Evolutionary conservation across 1,284 basidiomycete species (phyloP).

Genomic region (Sporisorium exsertum): DNA sequence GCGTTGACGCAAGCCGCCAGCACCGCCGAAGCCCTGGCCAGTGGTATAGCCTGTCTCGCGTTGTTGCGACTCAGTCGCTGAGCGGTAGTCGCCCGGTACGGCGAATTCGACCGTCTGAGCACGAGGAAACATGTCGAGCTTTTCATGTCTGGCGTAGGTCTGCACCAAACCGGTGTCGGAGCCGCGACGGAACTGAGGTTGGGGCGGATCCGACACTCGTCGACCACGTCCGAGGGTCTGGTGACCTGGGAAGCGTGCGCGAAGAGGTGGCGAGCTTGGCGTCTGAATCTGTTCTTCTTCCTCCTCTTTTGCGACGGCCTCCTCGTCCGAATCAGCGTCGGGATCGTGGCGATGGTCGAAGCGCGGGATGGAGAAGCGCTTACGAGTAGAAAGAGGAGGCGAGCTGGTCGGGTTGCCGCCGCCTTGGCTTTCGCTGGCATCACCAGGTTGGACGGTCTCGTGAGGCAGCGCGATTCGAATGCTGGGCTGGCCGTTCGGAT

Average conservation of each 20-base stretch:
- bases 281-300: not conserved
- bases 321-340: conserved; percentile 37
- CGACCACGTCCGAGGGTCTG: conserved; percentile 21
- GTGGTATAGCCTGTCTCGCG: conserved; percentile 33
- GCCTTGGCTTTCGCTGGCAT: not conserved
- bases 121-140: conserved; percentile 71
- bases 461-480: conserved; percentile 46
- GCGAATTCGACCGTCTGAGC: conserved; percentile 75
- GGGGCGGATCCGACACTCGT: conserved; percentile 51
- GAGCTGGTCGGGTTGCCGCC: not conserved
- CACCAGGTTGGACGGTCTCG: not conserved
- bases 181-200: conserved; percentile 38
- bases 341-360: conserved; percentile 35
- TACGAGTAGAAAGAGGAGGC: conserved; percentile 4
- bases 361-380: conserved; percentile 40
- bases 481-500: conserved; percentile 23
- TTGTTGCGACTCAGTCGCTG: conserved; percentile 14
- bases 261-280: conserved; percentile 25
- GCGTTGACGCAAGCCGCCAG: conserved; percentile 28
- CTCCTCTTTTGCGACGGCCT: conserved; percentile 16
- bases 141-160: conserved; percentile 27
- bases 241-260: conserved; percentile 39
- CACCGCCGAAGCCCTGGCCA: conserved; percentile 1
- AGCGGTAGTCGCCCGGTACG: conserved; percentile 64
- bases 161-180: conserved; percentile 45